A percentile compares a stretch with the other conserved stretches of the same genome.
These are phyloP conservation scores for Camelina sativa DNA, from an alignment of 345 rosid species.

Conservation along the genomic window DNA sequence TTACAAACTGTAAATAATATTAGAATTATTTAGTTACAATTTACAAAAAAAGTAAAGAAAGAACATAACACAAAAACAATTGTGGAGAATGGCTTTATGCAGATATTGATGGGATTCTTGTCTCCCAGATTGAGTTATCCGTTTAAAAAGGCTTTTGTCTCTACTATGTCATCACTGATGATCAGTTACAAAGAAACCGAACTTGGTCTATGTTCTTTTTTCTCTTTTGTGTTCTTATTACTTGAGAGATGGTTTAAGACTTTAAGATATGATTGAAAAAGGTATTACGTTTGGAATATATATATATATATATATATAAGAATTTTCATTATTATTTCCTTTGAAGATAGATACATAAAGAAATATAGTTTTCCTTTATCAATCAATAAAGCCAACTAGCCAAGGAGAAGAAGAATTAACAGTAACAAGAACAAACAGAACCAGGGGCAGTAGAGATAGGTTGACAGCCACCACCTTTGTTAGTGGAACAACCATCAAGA, in stretches of 20 bases:
- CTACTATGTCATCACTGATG: background rate
- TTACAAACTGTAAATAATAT: too few species aligned
- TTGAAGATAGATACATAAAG: too few species aligned
- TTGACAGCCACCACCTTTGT: conserved; percentile 38
- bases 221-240: background rate
- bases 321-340: too few species aligned
- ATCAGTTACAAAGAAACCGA: too few species aligned
- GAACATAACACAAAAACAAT: too few species aligned
- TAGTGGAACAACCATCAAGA: background rate
- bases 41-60: too few species aligned
- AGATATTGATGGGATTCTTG: conserved; percentile 78
- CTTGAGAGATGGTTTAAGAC: too few species aligned
- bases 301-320: too few species aligned
- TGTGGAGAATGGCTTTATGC: conserved; percentile 92
- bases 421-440: conserved; percentile 26
- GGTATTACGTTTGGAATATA: too few species aligned
- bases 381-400: background rate
- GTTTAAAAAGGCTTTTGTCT: conserved; percentile 33
- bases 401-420: conserved; percentile 18
- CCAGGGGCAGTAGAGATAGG: background rate
- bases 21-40: too few species aligned
- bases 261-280: too few species aligned
- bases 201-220: too few species aligned
- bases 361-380: background rate
- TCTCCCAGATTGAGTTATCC: conserved; percentile 63